Percentiles rank a stretch among this genome's conserved stretches.
These are phyloP conservation scores for Globisporangium camurandrum DNA, from an alignment of 352 stramenopile genomes.

Conservation along the genomic window DNA sequence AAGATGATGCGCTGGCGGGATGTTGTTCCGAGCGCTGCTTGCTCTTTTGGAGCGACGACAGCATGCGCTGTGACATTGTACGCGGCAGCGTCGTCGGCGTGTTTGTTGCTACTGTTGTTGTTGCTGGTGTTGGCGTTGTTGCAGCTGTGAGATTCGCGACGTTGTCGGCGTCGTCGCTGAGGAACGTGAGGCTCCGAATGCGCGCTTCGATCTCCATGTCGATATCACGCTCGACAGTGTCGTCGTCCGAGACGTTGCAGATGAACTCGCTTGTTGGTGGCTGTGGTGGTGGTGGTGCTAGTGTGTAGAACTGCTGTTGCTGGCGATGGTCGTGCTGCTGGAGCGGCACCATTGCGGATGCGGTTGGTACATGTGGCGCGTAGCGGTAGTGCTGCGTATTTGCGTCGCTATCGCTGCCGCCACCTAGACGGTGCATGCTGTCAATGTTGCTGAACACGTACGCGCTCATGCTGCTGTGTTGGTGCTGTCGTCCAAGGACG, in stretches of 20 bases:
- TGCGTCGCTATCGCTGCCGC: neutral
- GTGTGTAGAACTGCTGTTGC: neutral
- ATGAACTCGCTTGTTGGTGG: slow-evolving; percentile 21
- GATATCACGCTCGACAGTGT: slow-evolving; percentile 59
- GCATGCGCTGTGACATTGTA: slow-evolving; percentile 60
- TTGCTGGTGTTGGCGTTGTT: too few relatives aligned
- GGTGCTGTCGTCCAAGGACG: neutral
- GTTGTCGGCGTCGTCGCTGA: slow-evolving; percentile 14
- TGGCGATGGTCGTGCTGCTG: slow-evolving; percentile 2
- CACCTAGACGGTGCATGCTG: neutral
- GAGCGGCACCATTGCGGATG: slow-evolving; percentile 8
- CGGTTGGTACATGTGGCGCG: neutral
- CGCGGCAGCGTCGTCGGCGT: slow-evolving; percentile 9
- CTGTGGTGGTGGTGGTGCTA: slow-evolving; percentile 5
- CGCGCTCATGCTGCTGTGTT: slow-evolving; percentile 13
- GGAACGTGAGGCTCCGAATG: slow-evolving; percentile 22
- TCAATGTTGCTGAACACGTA: slow-evolving; percentile 15
- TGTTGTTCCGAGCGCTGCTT: slow-evolving; percentile 1
- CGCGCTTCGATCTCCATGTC: slow-evolving; percentile 67
- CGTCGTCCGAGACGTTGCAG: slow-evolving; percentile 52
- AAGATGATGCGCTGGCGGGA: too few relatives aligned
- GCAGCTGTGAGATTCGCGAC: too few relatives aligned
- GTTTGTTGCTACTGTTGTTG: slow-evolving; percentile 3
- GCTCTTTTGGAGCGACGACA: slow-evolving; percentile 38
- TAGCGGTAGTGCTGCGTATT: slow-evolving; percentile 1